Base-by-base conservation (phyloP, 2,329 filamentous ascomycete genomes). In the Ilyonectria robusta region DNA sequence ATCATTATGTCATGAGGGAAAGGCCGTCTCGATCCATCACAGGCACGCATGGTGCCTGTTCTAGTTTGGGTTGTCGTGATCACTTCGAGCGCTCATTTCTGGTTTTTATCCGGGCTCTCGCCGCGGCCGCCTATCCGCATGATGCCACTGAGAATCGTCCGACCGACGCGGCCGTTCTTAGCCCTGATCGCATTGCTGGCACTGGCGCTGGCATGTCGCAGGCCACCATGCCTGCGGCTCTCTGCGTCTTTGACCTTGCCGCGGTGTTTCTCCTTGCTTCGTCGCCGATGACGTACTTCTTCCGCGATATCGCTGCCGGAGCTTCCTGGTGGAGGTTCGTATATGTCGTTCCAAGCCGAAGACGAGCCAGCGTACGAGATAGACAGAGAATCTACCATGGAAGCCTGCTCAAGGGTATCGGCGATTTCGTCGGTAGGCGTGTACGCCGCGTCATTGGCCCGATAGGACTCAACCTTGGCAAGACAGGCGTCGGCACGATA, bases 401-500 rank as follows among this genome's bases (percentile, higher is more conserved):
- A 78, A 6, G 77, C 77, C 59, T 83, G 83, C 35, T 89, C 87
- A 23, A 88, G 74, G 2, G 81, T 81, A n/a, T 88, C 86, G 8
- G 82, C 78, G 1, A 87, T 72, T 13, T 84, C 80, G 4, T 81
- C 79, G 5, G 77, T 70, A 7, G 78, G 73, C 15, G 77, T 73
- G 37, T 74, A 73, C 17, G 76, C 72, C 2, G 73, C 70, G 13
- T 85, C 83, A 15, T 77, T 78, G 21, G 77, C 78, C 4, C 85
- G 85, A 8, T 83, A 75, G 3, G 78, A 76, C 62, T 89, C 85
- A 5, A 88, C 80, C 58, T 83, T 84, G 15, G 83, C 81, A 47
- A 87, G 82, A 68, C 87, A 89, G 3, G 83, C 81, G 47, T 87
- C 83, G 1, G 87, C 83, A 7, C 86, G 85, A 60, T 78, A 79